phyloP scores from a whole-genome alignment of 352 stramenopile species.

The Globisporangium polare region DNA sequence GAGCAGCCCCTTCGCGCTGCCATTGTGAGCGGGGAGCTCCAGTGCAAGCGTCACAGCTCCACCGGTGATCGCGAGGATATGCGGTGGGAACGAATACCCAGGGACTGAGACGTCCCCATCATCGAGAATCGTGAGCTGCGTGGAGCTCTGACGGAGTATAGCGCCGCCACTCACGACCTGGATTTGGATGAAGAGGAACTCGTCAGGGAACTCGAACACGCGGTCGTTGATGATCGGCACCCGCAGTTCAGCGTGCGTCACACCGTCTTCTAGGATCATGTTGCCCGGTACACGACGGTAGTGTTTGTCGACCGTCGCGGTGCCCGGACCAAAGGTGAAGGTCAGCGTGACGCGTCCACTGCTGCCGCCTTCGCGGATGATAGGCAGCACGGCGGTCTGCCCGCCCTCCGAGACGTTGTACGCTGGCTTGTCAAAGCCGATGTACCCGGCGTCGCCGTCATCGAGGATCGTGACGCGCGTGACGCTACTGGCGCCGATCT shows the following conservation, averaged over 20 bases:
- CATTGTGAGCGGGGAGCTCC: constrained; percentile 40
- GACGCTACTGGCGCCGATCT: constrained; percentile 31
- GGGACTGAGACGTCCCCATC: constrained; percentile 45
- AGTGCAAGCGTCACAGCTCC: constrained; percentile 31
- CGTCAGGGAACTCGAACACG: constrained; percentile 45
- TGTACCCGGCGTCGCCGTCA: constrained; percentile 51
- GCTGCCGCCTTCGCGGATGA: constrained; percentile 43
- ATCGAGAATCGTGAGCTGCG: constrained; percentile 44
- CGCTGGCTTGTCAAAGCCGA: constrained; percentile 33
- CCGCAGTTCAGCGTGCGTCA: constrained; percentile 29
- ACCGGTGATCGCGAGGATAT: constrained; percentile 27
- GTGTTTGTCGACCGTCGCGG: constrained; percentile 37
- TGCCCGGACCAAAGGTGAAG: constrained; percentile 35
- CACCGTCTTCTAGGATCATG: constrained; percentile 34
- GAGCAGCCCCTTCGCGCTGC: constrained; percentile 33
- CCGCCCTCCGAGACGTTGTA: constrained; percentile 36
- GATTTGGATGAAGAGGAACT: constrained; percentile 41
- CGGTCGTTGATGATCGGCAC: constrained; percentile 63
- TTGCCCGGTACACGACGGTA: constrained; percentile 29
- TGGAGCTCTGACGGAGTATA: constrained; percentile 6
- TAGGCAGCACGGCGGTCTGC: constrained; percentile 25
- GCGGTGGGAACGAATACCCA: constrained; percentile 21
- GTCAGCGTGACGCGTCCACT: constrained; percentile 31
- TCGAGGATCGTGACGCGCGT: constrained; percentile 48
- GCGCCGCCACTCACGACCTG: constrained; percentile 26